Percentiles rank a stretch among this genome's conserved stretches.
Conservation (phyloP, 768 basidiomycete genomes). For the Hygrophorus pudorinus region DNA sequence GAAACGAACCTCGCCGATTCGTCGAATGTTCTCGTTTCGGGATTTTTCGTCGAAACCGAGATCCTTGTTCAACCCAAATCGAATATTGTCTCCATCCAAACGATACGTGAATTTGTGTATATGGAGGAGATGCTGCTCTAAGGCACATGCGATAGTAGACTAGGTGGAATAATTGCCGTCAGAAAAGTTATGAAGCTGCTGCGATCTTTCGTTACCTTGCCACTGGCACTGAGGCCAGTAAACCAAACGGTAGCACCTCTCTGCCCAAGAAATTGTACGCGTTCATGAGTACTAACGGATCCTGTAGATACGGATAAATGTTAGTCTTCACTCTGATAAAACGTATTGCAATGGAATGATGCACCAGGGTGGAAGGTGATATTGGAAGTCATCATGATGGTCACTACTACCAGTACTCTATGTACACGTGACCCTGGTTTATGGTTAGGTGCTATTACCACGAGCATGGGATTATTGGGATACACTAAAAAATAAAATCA, state of each 20-base stretch:
- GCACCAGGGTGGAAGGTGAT: conserved; percentile 64
- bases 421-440: too few relatives aligned
- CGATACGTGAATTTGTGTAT: conserved; percentile 80
- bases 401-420: too few relatives aligned
- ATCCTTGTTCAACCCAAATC: conserved; percentile 95
- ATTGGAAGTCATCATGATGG: conserved; percentile 45
- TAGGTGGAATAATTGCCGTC: conserved; percentile 20
- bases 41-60: conserved; percentile 90
- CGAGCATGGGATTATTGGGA: too few relatives aligned
- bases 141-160: conserved; percentile 95
- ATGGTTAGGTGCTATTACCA: too few relatives aligned
- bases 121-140: conserved; percentile 92
- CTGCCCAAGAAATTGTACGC: conserved; percentile 59
- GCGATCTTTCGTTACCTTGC: conserved; percentile 51
- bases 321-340: background rate
- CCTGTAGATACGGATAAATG: conserved; percentile 37
- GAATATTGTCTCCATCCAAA: conserved; percentile 92
- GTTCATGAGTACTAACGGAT: conserved; percentile 60
- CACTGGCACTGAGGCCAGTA: conserved; percentile 91
- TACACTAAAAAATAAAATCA: too few relatives aligned
- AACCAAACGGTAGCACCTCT: conserved; percentile 92
- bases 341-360: conserved; percentile 5
- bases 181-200: background rate
- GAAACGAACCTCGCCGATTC: conserved; percentile 80
- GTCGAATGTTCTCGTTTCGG: conserved; percentile 89